Evolutionary conservation across 257 asterid species (phyloP).

Genomic region (Leptodermis oblonga): DNA sequence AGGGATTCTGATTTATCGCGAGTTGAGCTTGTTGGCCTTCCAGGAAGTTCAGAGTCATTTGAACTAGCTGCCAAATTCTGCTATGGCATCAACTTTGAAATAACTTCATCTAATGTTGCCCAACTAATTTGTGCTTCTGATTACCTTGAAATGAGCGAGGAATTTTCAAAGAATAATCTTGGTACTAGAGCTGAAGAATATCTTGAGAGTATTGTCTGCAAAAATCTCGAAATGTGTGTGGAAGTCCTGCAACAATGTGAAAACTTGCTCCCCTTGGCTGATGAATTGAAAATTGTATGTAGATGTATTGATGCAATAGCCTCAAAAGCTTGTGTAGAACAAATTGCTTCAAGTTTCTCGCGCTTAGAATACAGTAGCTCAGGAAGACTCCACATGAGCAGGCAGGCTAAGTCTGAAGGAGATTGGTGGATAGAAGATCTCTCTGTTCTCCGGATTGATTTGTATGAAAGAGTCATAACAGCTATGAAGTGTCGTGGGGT

Average conservation of each 20-base stretch:
- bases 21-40: constrained; percentile 70
- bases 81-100: constrained; percentile 87
- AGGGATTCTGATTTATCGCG: constrained; percentile 59
- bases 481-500: constrained; percentile 94
- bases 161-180: constrained; percentile 72
- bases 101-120: constrained; percentile 76
- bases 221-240: constrained; percentile 78
- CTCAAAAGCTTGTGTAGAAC: constrained; percentile 93
- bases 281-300: constrained; percentile 56
- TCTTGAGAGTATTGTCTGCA: constrained; percentile 62
- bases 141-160: constrained; percentile 90
- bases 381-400: constrained; percentile 90
- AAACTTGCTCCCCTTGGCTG: constrained; percentile 85
- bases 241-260: constrained; percentile 81
- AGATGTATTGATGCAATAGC: constrained; percentile 85
- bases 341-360: constrained; percentile 94
- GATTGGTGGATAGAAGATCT: constrained; percentile 99
- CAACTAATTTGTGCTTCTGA: constrained; percentile 72
- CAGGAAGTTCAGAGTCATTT: constrained; percentile 83
- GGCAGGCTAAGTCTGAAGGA: constrained; percentile 55
- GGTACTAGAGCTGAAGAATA: constrained; percentile 74
- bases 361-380: constrained; percentile 90
- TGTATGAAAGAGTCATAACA: constrained; percentile 69
- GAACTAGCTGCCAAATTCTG: constrained; percentile 93
- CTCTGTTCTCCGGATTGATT: constrained; percentile 62